Conservation (phyloP, 768 basidiomycete species). For the Lyophyllum shimeji region DNA sequence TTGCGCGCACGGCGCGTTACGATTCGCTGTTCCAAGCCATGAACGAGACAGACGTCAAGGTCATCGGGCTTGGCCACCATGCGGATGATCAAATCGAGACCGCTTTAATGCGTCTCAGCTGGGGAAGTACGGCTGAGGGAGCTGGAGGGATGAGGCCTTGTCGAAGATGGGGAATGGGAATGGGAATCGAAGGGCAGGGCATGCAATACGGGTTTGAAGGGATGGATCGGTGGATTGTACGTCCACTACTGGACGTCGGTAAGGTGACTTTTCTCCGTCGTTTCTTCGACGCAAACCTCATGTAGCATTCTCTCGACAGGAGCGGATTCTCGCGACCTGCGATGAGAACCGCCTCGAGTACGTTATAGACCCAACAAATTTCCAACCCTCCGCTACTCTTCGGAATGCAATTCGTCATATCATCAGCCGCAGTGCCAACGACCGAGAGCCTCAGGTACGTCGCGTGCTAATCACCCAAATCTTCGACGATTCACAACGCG, state of each 20-base stretch:
- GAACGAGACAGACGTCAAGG: slow-evolving; percentile 28
- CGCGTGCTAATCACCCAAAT: background rate
- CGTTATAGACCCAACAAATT: slow-evolving; percentile 69
- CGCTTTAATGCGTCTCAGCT: slow-evolving; percentile 64
- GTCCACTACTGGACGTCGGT: slow-evolving; percentile 64
- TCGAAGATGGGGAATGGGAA: slow-evolving; percentile 82
- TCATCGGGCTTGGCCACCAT: slow-evolving; percentile 74
- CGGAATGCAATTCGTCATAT: slow-evolving; percentile 71
- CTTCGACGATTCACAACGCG: background rate
- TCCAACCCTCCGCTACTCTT: slow-evolving; percentile 68
- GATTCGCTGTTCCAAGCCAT: slow-evolving; percentile 42
- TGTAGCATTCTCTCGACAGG: slow-evolving; percentile 39
- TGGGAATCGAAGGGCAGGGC: slow-evolving; percentile 22
- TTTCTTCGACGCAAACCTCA: background rate
- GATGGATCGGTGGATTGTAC: slow-evolving; percentile 66
- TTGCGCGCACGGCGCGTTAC: slow-evolving; percentile 62
- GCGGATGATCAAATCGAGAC: slow-evolving; percentile 86
- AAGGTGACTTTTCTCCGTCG: slow-evolving; percentile 48
- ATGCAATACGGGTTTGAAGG: slow-evolving; percentile 50
- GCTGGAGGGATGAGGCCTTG: slow-evolving; percentile 66
- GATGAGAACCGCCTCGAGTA: slow-evolving; percentile 59
- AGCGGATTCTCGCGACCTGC: slow-evolving; percentile 80
- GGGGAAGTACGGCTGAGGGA: slow-evolving; percentile 54
- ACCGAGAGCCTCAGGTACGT: slow-evolving; percentile 19
- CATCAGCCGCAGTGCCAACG: slow-evolving; percentile 21